phyloP scores from a whole-genome alignment of 768 basidiomycete species.

The Trametes meyenii region DNA sequence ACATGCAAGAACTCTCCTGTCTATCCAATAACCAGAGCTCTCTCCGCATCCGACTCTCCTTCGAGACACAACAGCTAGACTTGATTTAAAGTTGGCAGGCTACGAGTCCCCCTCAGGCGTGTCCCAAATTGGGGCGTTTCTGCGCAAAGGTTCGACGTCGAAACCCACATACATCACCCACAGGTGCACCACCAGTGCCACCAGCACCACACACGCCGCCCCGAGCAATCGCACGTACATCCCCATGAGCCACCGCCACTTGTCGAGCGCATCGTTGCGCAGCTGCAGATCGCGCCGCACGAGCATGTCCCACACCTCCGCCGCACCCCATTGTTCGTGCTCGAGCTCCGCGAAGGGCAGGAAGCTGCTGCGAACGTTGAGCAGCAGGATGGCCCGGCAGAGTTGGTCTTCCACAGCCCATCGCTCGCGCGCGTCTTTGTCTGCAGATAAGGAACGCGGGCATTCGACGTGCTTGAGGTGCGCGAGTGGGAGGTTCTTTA shows the following conservation, averaged over 20 bases:
- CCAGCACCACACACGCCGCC: not conserved
- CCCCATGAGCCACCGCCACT: conserved; percentile 1
- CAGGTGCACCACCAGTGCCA: not conserved
- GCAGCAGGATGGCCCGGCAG: conserved; percentile 16
- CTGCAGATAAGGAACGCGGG: not conserved
- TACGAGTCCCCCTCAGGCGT: no score
- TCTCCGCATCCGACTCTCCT: no score
- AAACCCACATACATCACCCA: not conserved
- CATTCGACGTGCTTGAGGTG: conserved; percentile 3
- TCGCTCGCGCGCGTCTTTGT: not conserved
- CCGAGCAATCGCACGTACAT: not conserved
- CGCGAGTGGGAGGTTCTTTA: conserved; percentile 11
- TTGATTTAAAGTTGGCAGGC: no score
- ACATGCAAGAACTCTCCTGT: no score
- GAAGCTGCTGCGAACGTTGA: conserved; percentile 11
- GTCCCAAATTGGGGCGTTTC: not conserved
- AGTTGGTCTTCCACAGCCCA: conserved; percentile 15
- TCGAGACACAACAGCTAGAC: no score
- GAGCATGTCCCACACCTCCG: conserved; percentile 5
- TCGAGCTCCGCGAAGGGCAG: conserved; percentile 1
- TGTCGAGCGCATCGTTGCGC: not conserved
- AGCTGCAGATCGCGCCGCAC: not conserved
- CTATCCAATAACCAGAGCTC: no score
- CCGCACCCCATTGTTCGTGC: conserved; percentile 7
- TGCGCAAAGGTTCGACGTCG: not conserved